A percentile compares a stretch with the other conserved stretches of the same genome.
phyloP scores from a whole-genome alignment of 139 green algal species.

The Chlamydomonas incerta region DNA sequence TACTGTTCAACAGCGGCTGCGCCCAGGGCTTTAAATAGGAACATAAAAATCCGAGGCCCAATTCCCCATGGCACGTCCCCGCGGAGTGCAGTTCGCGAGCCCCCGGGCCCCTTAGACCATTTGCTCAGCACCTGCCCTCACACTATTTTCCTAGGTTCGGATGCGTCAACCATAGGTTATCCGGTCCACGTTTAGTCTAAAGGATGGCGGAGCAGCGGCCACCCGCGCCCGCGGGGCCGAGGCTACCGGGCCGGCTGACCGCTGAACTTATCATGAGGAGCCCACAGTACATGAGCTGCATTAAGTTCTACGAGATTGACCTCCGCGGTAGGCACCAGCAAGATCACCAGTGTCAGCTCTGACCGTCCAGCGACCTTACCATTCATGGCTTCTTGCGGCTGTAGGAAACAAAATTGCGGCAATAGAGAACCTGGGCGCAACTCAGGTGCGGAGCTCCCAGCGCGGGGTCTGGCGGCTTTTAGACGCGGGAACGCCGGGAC shows the following conservation, averaged over 20 bases:
- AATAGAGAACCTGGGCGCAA: conserved; percentile 96
- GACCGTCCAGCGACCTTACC: background rate
- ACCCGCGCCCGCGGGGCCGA: conserved; percentile 49
- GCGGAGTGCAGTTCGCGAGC: no score
- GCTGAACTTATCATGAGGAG: conserved; percentile 88
- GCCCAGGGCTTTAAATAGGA: no score
- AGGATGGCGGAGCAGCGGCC: conserved; percentile 7
- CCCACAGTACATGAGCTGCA: conserved; percentile 92
- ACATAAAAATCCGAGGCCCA: no score
- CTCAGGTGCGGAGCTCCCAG: conserved; percentile 71
- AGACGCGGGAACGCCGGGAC: no score
- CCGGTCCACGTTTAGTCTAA: no score
- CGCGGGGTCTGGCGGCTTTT: conserved; percentile 9
- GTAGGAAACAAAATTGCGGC: conserved; percentile 85
- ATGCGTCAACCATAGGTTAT: no score
- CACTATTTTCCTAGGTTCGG: no score
- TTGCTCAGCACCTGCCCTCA: no score
- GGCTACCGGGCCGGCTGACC: conserved; percentile 84
- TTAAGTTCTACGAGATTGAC: conserved; percentile 91
- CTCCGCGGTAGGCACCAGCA: conserved; percentile 69
- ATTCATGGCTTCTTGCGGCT: background rate
- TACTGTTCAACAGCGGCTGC: no score
- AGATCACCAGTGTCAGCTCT: background rate
- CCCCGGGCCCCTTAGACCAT: no score
- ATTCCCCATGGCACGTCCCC: no score